These are phyloP conservation scores for Blastomyces parvus DNA, from an alignment of 2,329 filamentous ascomycete species.

Conservation along the genomic window DNA sequence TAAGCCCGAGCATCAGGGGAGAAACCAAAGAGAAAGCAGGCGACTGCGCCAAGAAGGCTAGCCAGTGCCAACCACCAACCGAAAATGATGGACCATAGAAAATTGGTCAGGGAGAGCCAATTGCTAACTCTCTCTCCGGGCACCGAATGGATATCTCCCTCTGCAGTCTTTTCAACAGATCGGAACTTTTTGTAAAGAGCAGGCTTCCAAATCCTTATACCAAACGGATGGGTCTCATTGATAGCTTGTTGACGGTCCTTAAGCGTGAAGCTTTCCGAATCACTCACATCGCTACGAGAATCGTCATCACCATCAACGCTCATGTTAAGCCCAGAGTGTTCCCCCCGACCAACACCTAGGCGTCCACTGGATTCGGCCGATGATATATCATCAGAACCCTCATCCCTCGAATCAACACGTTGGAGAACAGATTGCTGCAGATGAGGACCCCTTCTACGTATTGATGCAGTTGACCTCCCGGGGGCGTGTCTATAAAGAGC, in stretches of 20 bases:
- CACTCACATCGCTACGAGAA: slow-evolving; percentile 66
- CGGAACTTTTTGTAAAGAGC: slow-evolving; percentile 95
- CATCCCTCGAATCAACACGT: slow-evolving; percentile 30
- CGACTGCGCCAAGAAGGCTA: slow-evolving; percentile 60
- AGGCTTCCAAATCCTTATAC: slow-evolving; percentile 97
- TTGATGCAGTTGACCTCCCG: slow-evolving; percentile 30
- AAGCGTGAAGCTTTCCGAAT: slow-evolving; percentile 94
- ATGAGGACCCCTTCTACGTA: slow-evolving; percentile 30
- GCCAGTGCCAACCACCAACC: slow-evolving; percentile 91
- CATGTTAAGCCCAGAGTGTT: slow-evolving; percentile 36
- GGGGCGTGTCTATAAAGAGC: slow-evolving; percentile 9
- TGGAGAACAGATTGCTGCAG: slow-evolving; percentile 25
- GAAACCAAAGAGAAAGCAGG: slow-evolving; percentile 72
- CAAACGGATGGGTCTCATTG: slow-evolving; percentile 97
- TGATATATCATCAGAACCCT: slow-evolving; percentile 31
- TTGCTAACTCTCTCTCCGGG: slow-evolving; percentile 77
- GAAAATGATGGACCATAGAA: slow-evolving; percentile 82
- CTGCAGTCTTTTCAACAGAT: slow-evolving; percentile 90
- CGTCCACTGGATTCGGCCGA: slow-evolving; percentile 24
- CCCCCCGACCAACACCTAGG: slow-evolving; percentile 25
- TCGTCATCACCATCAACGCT: slow-evolving; percentile 50
- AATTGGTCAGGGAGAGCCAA: slow-evolving; percentile 80
- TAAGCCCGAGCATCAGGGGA: slow-evolving; percentile 75
- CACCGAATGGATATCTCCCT: slow-evolving; percentile 92
- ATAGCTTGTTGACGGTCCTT: slow-evolving; percentile 96